Evolutionary conservation across 768 basidiomycete genomes (phyloP).

Genomic region (Trametes punicea): DNA sequence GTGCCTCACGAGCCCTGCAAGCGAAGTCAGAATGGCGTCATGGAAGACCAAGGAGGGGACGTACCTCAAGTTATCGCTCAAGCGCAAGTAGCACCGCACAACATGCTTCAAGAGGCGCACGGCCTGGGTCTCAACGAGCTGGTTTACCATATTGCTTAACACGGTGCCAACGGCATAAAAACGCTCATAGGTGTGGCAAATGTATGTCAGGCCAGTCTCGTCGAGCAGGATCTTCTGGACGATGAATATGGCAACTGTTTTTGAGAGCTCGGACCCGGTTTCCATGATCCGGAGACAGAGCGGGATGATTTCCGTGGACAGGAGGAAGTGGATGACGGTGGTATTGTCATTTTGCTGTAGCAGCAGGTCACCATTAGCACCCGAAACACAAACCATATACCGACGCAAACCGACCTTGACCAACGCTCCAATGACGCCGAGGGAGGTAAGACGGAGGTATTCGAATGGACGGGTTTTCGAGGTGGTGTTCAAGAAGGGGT

Average conservation of each 20-base stretch:
- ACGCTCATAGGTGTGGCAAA: conserved; percentile 99
- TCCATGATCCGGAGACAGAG: conserved; percentile 99
- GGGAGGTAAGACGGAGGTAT: conserved; percentile 96
- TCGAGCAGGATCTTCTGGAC: conserved; percentile 97
- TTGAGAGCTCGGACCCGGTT: conserved; percentile 96
- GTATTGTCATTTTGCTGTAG: conserved; percentile 97
- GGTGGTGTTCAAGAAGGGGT: conserved; percentile 98
- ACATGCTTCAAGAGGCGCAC: conserved; percentile 96
- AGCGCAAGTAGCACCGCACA: conserved; percentile 91
- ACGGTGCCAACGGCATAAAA: conserved; percentile 99
- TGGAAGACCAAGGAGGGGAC: conserved; percentile 1
- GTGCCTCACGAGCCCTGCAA: conserved; percentile 86
- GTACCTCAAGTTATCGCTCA: conserved; percentile 93
- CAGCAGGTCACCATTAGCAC: not conserved
- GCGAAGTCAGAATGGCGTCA: not conserved
- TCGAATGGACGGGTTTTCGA: conserved; percentile 99
- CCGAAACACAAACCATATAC: not conserved
- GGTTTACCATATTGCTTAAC: conserved; percentile 97
- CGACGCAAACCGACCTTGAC: conserved; percentile 67
- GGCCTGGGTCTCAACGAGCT: conserved; percentile 96
- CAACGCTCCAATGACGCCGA: conserved; percentile 98
- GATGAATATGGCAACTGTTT: conserved; percentile 99
- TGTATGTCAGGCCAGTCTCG: conserved; percentile 96
- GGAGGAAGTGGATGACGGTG: conserved; percentile 97
- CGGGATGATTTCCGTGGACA: conserved; percentile 99